Evolutionary conservation across 2,329 filamentous ascomycete genomes (phyloP).

Genomic region (Thermochaetoides dissita): DNA sequence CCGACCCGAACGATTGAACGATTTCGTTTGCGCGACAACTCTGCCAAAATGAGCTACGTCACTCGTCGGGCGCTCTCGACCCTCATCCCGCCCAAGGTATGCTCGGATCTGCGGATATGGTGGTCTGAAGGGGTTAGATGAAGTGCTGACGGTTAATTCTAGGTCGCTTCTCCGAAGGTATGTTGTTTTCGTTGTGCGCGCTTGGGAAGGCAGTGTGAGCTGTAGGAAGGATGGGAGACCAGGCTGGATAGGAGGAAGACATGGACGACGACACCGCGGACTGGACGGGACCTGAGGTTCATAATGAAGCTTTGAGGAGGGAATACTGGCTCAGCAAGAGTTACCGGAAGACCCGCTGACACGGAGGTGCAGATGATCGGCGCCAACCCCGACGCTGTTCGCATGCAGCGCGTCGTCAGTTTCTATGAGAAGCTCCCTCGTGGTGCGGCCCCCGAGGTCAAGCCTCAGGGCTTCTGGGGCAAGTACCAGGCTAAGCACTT

Average conservation of each 20-base stretch:
- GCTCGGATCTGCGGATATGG: conserved; percentile 13
- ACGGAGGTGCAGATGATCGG: conserved; percentile 61
- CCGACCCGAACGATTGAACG: no score
- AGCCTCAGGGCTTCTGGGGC: conserved; percentile 70
- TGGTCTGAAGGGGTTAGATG: background rate
- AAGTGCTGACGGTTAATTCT: conserved; percentile 4
- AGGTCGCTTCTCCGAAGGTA: conserved; percentile 80
- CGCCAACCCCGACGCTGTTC: conserved; percentile 83
- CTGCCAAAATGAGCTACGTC: conserved; percentile 78
- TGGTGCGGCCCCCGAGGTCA: conserved; percentile 69
- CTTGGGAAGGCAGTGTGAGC: background rate
- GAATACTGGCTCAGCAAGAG: no score
- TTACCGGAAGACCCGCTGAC: conserved; percentile 22
- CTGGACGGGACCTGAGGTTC: background rate
- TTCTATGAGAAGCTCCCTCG: conserved; percentile 99
- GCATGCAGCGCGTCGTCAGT: conserved; percentile 94
- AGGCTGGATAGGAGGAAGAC: no score
- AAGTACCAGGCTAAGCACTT: conserved; percentile 90
- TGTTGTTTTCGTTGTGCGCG: conserved; percentile 23
- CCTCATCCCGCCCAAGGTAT: conserved; percentile 97
- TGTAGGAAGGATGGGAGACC: no score
- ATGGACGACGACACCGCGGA: no score
- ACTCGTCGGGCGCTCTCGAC: conserved; percentile 86
- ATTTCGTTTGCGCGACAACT: conserved; percentile 8
- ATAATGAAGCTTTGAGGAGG: background rate